phyloP scores from a whole-genome alignment of 2,329 filamentous ascomycete species.

The Diaporthe humulicola region DNA sequence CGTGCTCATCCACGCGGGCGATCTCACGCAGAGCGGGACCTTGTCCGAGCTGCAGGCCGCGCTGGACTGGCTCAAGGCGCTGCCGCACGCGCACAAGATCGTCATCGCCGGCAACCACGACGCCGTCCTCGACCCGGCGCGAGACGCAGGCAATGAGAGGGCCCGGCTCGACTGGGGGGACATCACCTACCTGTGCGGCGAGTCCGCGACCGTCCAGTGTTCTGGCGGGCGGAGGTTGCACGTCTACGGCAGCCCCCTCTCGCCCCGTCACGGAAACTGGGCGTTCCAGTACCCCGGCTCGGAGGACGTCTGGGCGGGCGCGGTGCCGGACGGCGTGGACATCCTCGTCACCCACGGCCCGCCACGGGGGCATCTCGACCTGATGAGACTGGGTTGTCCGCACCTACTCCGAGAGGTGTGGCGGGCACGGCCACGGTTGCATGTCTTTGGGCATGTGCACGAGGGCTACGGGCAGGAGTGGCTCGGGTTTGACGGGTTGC shows the following conservation, averaged over 20 bases:
- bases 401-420: conserved; percentile 48
- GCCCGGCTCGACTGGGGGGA: conserved; percentile 48
- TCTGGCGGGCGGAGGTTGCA: conserved; percentile 48
- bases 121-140: conserved; percentile 54
- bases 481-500: not conserved
- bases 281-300: conserved; percentile 56
- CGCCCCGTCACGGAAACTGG: conserved; percentile 52
- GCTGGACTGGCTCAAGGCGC: conserved; percentile 56
- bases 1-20: conserved; percentile 60
- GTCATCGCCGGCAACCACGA: conserved; percentile 63
- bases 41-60: conserved; percentile 54
- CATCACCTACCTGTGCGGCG: conserved; percentile 51
- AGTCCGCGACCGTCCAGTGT: conserved; percentile 44
- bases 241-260: conserved; percentile 53
- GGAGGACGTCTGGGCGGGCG: conserved; percentile 47
- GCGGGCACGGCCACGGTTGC: conserved; percentile 49
- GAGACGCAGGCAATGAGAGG: not conserved
- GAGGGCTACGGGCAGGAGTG: conserved; percentile 40
- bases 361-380: conserved; percentile 50
- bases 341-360: conserved; percentile 53
- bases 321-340: conserved; percentile 46
- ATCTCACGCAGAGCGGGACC: conserved; percentile 61
- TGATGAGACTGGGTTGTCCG: conserved; percentile 45
- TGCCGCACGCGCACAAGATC: conserved; percentile 58
- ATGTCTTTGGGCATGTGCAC: conserved; percentile 55